phyloP scores from a whole-genome alignment of 1,139 yeast genomes.

The Trichomonascaceae sp. region DNA sequence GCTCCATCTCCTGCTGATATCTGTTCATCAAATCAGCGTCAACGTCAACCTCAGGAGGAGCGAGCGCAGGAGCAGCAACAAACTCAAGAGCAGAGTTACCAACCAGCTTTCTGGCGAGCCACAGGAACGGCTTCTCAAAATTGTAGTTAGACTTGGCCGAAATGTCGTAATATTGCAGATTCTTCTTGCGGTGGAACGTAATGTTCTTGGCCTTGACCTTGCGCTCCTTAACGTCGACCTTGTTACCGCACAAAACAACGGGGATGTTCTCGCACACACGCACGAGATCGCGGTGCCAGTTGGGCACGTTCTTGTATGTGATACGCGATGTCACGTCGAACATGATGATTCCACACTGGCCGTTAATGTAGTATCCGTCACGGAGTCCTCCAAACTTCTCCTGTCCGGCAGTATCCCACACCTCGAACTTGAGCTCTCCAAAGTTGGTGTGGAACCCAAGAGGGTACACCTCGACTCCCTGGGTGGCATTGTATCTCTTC shows the following conservation, averaged over 20 bases:
- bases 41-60: conserved; percentile 98
- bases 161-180: conserved; percentile 97
- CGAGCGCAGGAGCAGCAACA: conserved; percentile 98
- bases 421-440: conserved; percentile 98
- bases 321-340: conserved; percentile 99
- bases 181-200: conserved; percentile 99
- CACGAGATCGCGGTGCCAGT: conserved; percentile 97
- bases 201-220: conserved; percentile 99
- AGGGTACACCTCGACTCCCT: conserved; percentile 99
- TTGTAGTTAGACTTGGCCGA: conserved; percentile 99
- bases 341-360: conserved; percentile 99
- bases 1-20: conserved; percentile 99
- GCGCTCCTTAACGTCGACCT: conserved; percentile 99
- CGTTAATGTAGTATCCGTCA: conserved; percentile 98
- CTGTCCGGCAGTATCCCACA: conserved; percentile 99
- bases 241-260: conserved; percentile 97
- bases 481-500: conserved; percentile 96
- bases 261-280: conserved; percentile 99
- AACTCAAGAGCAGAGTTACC: conserved; percentile 98
- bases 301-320: conserved; percentile 98
- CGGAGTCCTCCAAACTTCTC: conserved; percentile 99
- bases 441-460: conserved; percentile 96
- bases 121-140: conserved; percentile 98
- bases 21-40: conserved; percentile 93
- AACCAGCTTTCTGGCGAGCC: conserved; percentile 98